phyloP scores from a whole-genome alignment of 495 filamentous ascomycete species.

The Elaphomyces granulatus region DNA sequence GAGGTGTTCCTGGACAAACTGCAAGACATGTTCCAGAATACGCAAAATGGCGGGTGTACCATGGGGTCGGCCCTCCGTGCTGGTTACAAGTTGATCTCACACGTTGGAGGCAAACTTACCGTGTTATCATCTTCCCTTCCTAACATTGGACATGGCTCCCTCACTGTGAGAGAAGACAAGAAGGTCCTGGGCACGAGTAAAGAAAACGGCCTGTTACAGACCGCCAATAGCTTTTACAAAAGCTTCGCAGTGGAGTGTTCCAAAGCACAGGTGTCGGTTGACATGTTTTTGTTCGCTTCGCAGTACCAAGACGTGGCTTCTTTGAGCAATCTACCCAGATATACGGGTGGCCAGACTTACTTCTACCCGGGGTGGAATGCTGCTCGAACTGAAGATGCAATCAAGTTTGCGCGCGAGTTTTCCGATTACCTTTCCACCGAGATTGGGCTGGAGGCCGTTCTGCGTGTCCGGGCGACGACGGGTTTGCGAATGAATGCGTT shows the following conservation, averaged over 20 bases:
- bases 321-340: constrained; percentile 83
- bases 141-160: constrained; percentile 79
- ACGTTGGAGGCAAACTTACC: constrained; percentile 84
- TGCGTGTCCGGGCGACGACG: constrained; percentile 88
- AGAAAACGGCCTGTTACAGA: constrained; percentile 75
- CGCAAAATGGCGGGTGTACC: constrained; percentile 68
- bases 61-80: constrained; percentile 89
- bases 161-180: constrained; percentile 93
- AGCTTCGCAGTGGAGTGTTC: constrained; percentile 98
- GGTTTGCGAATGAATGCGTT: constrained; percentile 94
- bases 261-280: constrained; percentile 94
- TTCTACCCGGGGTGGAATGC: constrained; percentile 99
- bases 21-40: constrained; percentile 93
- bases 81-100: constrained; percentile 87
- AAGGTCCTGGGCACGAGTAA: constrained; percentile 90
- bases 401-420: constrained; percentile 94
- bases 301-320: constrained; percentile 96
- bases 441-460: constrained; percentile 90
- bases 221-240: constrained; percentile 93
- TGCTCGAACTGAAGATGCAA: constrained; percentile 78
- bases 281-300: constrained; percentile 98
- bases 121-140: constrained; percentile 81
- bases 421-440: constrained; percentile 91
- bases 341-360: constrained; percentile 95
- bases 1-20: constrained; percentile 83